Evolutionary conservation across 768 basidiomycete genomes (phyloP).

Genomic region (Roridomyces roridus): DNA sequence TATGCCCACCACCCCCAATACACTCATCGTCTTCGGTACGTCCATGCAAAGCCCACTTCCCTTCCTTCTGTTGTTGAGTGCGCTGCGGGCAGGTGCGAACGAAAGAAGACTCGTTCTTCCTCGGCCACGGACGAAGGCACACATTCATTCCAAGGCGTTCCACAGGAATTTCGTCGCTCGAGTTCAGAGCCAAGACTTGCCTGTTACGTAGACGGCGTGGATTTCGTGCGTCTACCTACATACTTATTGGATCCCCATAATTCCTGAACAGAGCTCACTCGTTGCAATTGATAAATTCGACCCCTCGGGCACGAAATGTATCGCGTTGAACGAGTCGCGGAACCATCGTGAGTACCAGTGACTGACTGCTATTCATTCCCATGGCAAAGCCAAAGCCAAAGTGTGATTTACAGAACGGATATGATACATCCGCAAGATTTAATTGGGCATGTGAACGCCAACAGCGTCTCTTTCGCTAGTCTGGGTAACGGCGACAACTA

Average conservation of each 20-base stretch:
- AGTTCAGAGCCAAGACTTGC: conserved; percentile 3
- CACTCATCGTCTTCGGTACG: conserved; percentile 2
- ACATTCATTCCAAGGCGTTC: not conserved
- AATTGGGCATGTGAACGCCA: not conserved
- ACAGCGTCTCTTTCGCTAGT: not conserved
- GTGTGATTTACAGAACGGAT: too few species aligned
- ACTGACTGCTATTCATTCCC: too few species aligned
- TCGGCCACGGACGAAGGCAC: conserved; percentile 6
- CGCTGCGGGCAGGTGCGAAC: not conserved
- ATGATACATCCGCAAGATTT: not conserved
- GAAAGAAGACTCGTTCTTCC: conserved; percentile 1
- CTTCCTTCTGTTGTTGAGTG: not conserved
- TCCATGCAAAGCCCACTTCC: not conserved
- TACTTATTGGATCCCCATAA: too few species aligned
- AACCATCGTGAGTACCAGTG: too few species aligned
- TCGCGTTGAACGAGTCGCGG: too few species aligned
- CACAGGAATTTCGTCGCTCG: not conserved
- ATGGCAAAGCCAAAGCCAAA: too few species aligned
- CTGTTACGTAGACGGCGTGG: conserved; percentile 1
- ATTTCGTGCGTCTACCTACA: conserved; percentile 7
- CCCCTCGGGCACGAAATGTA: too few species aligned
- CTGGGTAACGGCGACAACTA: conserved; percentile 2
- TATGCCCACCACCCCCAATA: conserved; percentile 4
- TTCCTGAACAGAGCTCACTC: too few species aligned
- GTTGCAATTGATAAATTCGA: too few species aligned